Evolutionary conservation across 257 asterid species (phyloP).

Genomic region (Buddleja alternifolia): DNA sequence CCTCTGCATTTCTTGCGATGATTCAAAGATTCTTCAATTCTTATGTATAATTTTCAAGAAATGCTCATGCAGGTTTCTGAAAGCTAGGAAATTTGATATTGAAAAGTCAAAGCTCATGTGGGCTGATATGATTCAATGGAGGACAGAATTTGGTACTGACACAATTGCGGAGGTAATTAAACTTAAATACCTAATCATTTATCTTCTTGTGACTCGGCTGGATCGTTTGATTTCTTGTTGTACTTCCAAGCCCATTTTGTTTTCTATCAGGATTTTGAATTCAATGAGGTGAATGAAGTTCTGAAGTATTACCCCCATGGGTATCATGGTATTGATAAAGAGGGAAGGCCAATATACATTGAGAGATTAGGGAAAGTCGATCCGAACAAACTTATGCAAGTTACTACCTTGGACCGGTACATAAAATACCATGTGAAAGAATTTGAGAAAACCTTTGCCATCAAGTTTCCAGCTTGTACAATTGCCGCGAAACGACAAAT

Average conservation of each 20-base stretch:
- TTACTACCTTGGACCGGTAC: slow-evolving; percentile 87
- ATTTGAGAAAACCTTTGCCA: slow-evolving; percentile 74
- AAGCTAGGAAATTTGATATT: slow-evolving; percentile 87
- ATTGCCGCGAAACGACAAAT: slow-evolving; percentile 94
- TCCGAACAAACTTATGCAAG: slow-evolving; percentile 88
- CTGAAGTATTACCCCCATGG: slow-evolving; percentile 93
- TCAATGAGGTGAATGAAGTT: slow-evolving; percentile 76
- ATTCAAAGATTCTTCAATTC: slow-evolving; percentile 25
- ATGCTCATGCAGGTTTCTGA: slow-evolving; percentile 68
- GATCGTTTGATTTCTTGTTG: not conserved
- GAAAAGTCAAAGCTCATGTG: slow-evolving; percentile 92
- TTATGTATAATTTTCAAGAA: slow-evolving; percentile 19
- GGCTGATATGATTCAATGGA: slow-evolving; percentile 99
- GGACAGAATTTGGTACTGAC: slow-evolving; percentile 93
- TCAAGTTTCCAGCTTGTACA: slow-evolving; percentile 95
- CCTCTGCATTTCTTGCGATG: slow-evolving; percentile 14
- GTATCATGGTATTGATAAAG: slow-evolving; percentile 94
- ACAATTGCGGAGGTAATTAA: slow-evolving; percentile 63
- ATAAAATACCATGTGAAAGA: slow-evolving; percentile 86
- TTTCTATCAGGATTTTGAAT: slow-evolving; percentile 76
- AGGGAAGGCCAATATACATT: slow-evolving; percentile 90
- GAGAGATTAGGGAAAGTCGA: slow-evolving; percentile 93
- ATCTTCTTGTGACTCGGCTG: not conserved
- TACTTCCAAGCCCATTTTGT: not conserved
- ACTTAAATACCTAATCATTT: not conserved